These are phyloP conservation scores for Torulaspora indica DNA, from an alignment of 805 yeast species.

Conservation along the genomic window DNA sequence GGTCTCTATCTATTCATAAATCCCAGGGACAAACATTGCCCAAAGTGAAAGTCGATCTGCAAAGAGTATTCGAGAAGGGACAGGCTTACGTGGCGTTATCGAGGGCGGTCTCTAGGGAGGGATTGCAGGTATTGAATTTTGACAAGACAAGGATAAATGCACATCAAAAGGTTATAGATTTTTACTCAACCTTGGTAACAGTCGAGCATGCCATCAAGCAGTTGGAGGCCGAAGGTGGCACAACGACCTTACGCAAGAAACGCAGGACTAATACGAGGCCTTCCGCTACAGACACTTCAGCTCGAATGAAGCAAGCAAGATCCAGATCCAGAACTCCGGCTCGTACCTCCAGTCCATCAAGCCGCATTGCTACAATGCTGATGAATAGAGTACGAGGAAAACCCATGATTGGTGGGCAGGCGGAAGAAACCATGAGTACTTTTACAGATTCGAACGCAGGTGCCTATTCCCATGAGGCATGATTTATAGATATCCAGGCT, in stretches of 20 bases:
- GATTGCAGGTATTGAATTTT: constrained; percentile 78
- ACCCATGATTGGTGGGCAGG: neutral
- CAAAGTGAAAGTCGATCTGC: constrained; percentile 70
- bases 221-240: constrained; percentile 1
- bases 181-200: constrained; percentile 50
- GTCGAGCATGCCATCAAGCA: constrained; percentile 30
- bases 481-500: constrained; percentile 2
- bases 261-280: constrained; percentile 9
- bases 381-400: constrained; percentile 8
- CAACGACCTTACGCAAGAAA: constrained; percentile 5
- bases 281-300: neutral
- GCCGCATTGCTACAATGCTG: constrained; percentile 18
- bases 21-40: constrained; percentile 90
- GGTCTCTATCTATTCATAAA: constrained; percentile 95
- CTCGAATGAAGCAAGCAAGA: constrained; percentile 10
- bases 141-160: constrained; percentile 58
- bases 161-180: constrained; percentile 63
- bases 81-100: constrained; percentile 96
- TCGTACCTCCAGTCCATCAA: constrained; percentile 7
- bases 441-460: neutral
- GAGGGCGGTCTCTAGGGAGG: constrained; percentile 78
- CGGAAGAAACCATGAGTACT: neutral
- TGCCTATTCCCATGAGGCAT: neutral
- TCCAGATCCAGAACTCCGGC: constrained; percentile 7
- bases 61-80: constrained; percentile 77